A percentile compares a stretch with the other conserved stretches of the same genome.
Evolutionary conservation across 495 filamentous ascomycete species (phyloP).

Genomic region (Aspergillus olivimuriae): DNA sequence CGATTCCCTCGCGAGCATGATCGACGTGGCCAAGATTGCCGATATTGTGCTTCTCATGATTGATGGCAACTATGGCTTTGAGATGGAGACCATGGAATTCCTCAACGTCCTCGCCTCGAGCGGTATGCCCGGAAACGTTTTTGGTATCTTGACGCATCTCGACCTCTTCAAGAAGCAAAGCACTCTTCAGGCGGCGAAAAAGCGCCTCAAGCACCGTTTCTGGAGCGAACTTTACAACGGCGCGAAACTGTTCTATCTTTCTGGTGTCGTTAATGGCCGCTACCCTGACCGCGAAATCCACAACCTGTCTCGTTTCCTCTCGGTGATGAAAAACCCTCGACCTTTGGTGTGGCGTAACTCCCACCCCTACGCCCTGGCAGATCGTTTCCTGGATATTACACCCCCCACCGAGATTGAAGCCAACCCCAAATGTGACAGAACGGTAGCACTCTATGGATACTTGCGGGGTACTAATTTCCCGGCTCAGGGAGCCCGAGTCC

Average conservation of each 20-base stretch:
- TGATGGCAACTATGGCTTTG: conserved; percentile 95
- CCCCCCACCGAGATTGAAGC: conserved; percentile 85
- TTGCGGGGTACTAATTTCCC: conserved; percentile 94
- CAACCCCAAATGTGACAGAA: conserved; percentile 81
- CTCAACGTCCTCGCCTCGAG: conserved; percentile 81
- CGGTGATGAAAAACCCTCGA: conserved; percentile 97
- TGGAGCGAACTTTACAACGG: conserved; percentile 97
- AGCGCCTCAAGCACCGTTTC: conserved; percentile 88
- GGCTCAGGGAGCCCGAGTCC: conserved; percentile 76
- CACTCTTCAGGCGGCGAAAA: conserved; percentile 83
- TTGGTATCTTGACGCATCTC: conserved; percentile 92
- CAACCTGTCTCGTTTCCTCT: conserved; percentile 89
- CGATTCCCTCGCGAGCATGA: conserved; percentile 85
- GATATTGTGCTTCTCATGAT: conserved; percentile 97
- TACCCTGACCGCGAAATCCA: conserved; percentile 97
- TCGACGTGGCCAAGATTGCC: conserved; percentile 91
- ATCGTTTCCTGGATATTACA: conserved; percentile 90
- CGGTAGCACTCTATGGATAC: conserved; percentile 88
- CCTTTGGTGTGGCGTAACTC: conserved; percentile 95
- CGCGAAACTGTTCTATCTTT: conserved; percentile 93
- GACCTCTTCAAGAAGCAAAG: conserved; percentile 93
- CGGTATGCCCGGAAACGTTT: conserved; percentile 97
- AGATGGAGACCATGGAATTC: conserved; percentile 99
- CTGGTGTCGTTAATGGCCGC: conserved; percentile 88
- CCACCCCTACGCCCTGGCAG: conserved; percentile 87